These are phyloP conservation scores for Geranium rotundifolium DNA, from an alignment of 345 rosid species.

Conservation along the genomic window DNA sequence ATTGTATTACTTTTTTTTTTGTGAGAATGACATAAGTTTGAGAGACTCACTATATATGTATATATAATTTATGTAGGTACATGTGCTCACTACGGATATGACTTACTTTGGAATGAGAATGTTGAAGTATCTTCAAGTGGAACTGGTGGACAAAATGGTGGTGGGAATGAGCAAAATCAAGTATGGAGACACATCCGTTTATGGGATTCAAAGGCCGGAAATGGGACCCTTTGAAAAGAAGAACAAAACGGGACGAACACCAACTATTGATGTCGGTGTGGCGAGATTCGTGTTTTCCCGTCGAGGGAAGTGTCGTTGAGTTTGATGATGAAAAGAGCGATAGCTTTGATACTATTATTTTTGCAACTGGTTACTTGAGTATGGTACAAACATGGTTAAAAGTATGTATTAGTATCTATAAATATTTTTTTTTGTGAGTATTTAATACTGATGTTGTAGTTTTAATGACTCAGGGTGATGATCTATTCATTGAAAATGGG, in stretches of 20 bases:
- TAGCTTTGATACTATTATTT: slow-evolving; percentile 34
- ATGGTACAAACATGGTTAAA: slow-evolving; percentile 39
- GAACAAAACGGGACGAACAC: slow-evolving; percentile 26
- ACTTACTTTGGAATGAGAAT: slow-evolving; percentile 19
- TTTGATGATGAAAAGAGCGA: slow-evolving; percentile 19
- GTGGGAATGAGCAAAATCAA: slow-evolving; percentile 6
- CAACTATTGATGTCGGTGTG: slow-evolving; percentile 49
- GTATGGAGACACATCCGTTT: slow-evolving; percentile 7
- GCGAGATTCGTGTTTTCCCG: slow-evolving; percentile 31
- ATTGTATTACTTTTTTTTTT: slow-evolving; percentile 10
- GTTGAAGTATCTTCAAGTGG: slow-evolving; percentile 9
- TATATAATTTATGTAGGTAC: slow-evolving; percentile 1
- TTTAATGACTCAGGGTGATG: slow-evolving; percentile 13
- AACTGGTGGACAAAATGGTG: slow-evolving; percentile 11
- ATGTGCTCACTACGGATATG: slow-evolving; percentile 12
- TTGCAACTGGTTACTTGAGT: slow-evolving; percentile 56
- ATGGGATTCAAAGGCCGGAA: slow-evolving; percentile 33
- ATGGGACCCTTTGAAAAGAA: slow-evolving; percentile 32
- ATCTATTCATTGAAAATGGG: slow-evolving; percentile 30
- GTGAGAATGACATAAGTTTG: too few species aligned
- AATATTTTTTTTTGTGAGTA: too few species aligned
- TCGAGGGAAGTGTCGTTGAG: slow-evolving; percentile 12
- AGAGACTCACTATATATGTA: too few species aligned
- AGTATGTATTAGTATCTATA: slow-evolving; percentile 13
- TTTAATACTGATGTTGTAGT: too few species aligned